Base-by-base conservation (phyloP, 139 green algal species). In the Chlorella sp. region DNA sequence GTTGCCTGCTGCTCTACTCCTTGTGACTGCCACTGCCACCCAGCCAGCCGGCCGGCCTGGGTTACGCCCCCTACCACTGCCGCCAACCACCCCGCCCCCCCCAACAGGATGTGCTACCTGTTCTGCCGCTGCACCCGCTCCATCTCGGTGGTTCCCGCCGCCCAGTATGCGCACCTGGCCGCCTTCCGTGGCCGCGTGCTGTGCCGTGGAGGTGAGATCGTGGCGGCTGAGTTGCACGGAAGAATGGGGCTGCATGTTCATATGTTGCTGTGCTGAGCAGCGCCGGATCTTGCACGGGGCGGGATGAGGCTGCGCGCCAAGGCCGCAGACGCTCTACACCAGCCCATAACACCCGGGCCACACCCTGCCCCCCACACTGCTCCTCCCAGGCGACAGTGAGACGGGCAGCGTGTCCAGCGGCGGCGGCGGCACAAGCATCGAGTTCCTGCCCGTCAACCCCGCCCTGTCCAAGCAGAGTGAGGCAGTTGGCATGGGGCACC, bases 111-210 rank as follows among this genome's bases (percentile, higher is more conserved):
- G 74, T 97, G 92, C 88, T 97, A 97, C 92, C 89, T 93, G 34
- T 98, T 95, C 86, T 93, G 85, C 82, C 91, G 95, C 81, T 96
- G 93, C 90, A 96, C 92, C 0, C 87, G 92, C 83, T 92, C 80
- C 56, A 95, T 97, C 20, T 92, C 84, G 1, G 81, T 94, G 23
- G 88, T 85, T 38, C 90, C 93, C 13, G 89, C 94, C 9, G 92
- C 90, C 23, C 94, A 96, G 90, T 96, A 96, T 76, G 93, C 93
- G 5, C 91, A 96, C 87, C 86, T 95, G 73, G 93, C 92, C 20
- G 93, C 93, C 26, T 88, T 91, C 47, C 80, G 92, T 4, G 91
- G 89, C 65, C 44, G 86, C 23, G 36, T 87, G 36, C 60, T 89
- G 74, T 75, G 51, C 84, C 25, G 72, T 25, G 74, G 72, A 87